A percentile compares a stretch with the other conserved stretches of the same genome.
phyloP scores from a whole-genome alignment of 306 rosid species.

The Macrotyloma uniflorum region DNA sequence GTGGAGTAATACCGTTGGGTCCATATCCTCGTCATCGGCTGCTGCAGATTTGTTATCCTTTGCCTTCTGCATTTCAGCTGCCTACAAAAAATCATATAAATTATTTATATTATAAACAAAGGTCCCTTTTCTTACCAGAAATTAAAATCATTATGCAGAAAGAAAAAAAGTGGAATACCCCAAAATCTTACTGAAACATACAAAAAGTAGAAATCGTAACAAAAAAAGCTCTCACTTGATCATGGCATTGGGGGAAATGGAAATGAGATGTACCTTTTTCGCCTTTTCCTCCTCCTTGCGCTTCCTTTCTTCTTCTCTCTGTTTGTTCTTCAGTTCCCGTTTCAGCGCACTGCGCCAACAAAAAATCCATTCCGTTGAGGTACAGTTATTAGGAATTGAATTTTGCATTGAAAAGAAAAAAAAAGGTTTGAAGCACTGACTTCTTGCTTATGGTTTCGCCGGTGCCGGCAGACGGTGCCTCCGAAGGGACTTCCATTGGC shows the following conservation, averaged over 20 bases:
- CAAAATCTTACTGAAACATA: background rate
- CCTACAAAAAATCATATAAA: conserved; percentile 49
- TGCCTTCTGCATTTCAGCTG: conserved; percentile 49
- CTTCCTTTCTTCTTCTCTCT: conserved; percentile 15
- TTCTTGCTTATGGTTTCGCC: conserved; percentile 49
- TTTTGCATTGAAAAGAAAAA: background rate
- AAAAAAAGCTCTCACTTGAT: background rate
- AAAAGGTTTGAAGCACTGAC: conserved; percentile 5
- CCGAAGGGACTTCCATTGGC: conserved; percentile 24
- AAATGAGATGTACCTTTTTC: background rate
- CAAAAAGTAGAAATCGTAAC: background rate
- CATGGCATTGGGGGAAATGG: background rate
- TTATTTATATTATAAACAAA: background rate
- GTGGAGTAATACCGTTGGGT: background rate
- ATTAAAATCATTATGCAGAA: background rate
- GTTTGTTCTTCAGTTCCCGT: conserved; percentile 14
- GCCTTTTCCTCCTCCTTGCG: conserved; percentile 14
- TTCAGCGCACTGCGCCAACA: conserved; percentile 2
- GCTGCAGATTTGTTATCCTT: conserved; percentile 59
- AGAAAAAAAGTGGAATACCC: background rate
- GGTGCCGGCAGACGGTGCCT: conserved; percentile 1
- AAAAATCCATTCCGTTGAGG: background rate
- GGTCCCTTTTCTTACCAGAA: background rate
- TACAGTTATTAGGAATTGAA: background rate
- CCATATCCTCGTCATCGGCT: conserved; percentile 78